A percentile compares a stretch with the other conserved stretches of the same genome.
Conservation (phyloP, 2,329 filamentous ascomycete genomes). For the Fusarium anguioides region DNA sequence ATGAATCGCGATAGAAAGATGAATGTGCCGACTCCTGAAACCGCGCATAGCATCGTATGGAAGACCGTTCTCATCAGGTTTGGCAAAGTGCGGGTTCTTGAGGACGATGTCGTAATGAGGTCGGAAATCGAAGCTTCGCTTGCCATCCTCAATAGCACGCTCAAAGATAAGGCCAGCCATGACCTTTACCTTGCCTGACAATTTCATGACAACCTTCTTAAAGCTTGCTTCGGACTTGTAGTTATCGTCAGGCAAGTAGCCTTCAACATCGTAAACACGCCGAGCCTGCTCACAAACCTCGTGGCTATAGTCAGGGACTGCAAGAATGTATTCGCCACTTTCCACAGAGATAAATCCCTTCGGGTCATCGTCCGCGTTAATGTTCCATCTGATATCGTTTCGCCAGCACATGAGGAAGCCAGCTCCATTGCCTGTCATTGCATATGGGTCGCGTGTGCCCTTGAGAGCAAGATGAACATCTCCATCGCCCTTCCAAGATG, state of each 20-base stretch:
- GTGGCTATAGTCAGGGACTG: conserved; percentile 91
- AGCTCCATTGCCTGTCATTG: conserved; percentile 90
- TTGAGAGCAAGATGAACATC: conserved; percentile 95
- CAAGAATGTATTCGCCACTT: conserved; percentile 93
- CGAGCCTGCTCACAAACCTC: conserved; percentile 77
- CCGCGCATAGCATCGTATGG: conserved; percentile 93
- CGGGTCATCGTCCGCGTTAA: conserved; percentile 87
- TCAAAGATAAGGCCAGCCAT: conserved; percentile 93
- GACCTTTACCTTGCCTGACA: conserved; percentile 96
- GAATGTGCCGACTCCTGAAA: conserved; percentile 97
- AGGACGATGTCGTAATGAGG: conserved; percentile 93
- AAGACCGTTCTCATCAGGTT: conserved; percentile 63
- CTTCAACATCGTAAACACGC: conserved; percentile 65
- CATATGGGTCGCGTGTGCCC: conserved; percentile 90
- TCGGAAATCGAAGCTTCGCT: conserved; percentile 86
- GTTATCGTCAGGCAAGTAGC: conserved; percentile 70
- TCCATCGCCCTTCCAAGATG: conserved; percentile 94
- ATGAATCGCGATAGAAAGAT: conserved; percentile 90
- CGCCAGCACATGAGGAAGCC: conserved; percentile 99
- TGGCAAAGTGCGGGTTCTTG: conserved; percentile 81
- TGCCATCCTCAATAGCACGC: conserved; percentile 76
- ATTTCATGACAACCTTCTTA: conserved; percentile 98
- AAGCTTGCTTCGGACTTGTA: conserved; percentile 83
- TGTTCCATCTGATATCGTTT: conserved; percentile 88
- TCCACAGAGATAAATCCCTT: conserved; percentile 95